These are phyloP conservation scores for Lecanicillium sp. DNA, from an alignment of 2,329 filamentous ascomycete genomes.

Conservation along the genomic window DNA sequence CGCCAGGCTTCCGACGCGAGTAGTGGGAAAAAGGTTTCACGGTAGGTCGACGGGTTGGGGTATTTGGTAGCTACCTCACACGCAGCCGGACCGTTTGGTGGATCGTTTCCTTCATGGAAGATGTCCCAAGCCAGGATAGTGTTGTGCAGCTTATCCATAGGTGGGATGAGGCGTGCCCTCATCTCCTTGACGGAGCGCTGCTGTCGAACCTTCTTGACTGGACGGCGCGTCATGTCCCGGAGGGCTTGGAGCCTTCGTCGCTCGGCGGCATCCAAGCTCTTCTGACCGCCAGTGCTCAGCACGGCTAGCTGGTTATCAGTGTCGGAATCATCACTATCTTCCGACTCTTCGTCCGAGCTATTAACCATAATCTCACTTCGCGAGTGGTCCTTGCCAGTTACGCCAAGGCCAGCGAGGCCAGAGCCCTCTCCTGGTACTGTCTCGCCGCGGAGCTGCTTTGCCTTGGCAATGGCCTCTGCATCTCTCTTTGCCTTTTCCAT, in stretches of 20 bases:
- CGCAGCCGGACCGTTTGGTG: slow-evolving; percentile 69
- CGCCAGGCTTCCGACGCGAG: slow-evolving; percentile 94
- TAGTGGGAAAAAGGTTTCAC: slow-evolving; percentile 82
- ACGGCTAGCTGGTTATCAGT: slow-evolving; percentile 35
- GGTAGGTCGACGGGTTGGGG: slow-evolving; percentile 68
- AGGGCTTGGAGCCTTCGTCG: slow-evolving; percentile 37
- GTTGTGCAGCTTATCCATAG: slow-evolving; percentile 77
- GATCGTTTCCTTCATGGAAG: slow-evolving; percentile 81
- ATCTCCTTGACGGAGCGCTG: slow-evolving; percentile 85
- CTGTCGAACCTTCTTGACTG: slow-evolving; percentile 77
- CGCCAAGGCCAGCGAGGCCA: slow-evolving; percentile 10
- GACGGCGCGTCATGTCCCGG: slow-evolving; percentile 53
- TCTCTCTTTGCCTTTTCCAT: slow-evolving; percentile 69
- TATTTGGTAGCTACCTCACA: slow-evolving; percentile 73
- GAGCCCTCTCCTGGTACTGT: slow-evolving; percentile 53
- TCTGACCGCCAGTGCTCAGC: slow-evolving; percentile 38
- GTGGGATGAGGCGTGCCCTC: slow-evolving; percentile 83
- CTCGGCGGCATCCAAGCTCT: slow-evolving; percentile 41
- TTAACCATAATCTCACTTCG: slow-evolving; percentile 89
- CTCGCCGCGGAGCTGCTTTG: slow-evolving; percentile 41
- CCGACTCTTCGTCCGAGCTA: slow-evolving; percentile 68
- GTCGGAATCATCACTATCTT: slow-evolving; percentile 59
- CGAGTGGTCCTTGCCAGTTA: slow-evolving; percentile 71
- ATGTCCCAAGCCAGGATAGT: slow-evolving; percentile 91
- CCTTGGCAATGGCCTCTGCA: slow-evolving; percentile 61